Evolutionary conservation across 257 asterid species (phyloP), one percentile per base, ranked within the genome.

Genomic region (Ballota nigra): DNA sequence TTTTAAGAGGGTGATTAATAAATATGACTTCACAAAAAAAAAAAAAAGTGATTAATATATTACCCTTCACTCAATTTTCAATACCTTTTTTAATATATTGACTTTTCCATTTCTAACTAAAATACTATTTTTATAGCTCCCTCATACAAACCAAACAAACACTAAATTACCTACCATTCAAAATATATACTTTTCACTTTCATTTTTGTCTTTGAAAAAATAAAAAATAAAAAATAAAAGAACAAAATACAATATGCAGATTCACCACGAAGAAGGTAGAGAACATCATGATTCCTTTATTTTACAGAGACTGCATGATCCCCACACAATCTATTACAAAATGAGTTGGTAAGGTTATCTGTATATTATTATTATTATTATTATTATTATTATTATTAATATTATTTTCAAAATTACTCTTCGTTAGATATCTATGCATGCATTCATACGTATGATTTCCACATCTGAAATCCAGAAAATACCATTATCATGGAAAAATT

Each of bases 201-300:
- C n/a, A 4, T 10, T 16, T 51, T 28, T 38, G 22, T 66, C 49
- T 28, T 57, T 18, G 9, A 34, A 11, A 18, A 40, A 41, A 49
- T 19, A 61, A 36, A 16, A 28, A 31, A 59, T n/a, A 45, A 16
- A 41, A 4, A 13, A 68, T n/a, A n/a, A n/a, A n/a, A n/a, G n/a
- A n/a, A n/a, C n/a, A n/a, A n/a, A n/a, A n/a, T n/a, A 49, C 49
- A 53, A 40, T 12, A 65, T 77, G 73, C 69, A 77, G 73, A 41
- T 71, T 68, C 76, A 56, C 18, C 26, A 70, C 18, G 51, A 33
- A 77, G 69, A 77, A 70, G 33, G 66, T 47, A 31, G 73, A 75
- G 77, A 70, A 33, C 69, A 65, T 22, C 20, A 70, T 63, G 28
- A 65, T 76, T 77, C 77, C 73, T 72, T 64, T 57, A 57, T 70